A percentile compares a stretch with the other conserved stretches of the same genome.
Conservation (phyloP, 2,329 filamentous ascomycete species). For the Paracorniculantispora psalliotae region DNA sequence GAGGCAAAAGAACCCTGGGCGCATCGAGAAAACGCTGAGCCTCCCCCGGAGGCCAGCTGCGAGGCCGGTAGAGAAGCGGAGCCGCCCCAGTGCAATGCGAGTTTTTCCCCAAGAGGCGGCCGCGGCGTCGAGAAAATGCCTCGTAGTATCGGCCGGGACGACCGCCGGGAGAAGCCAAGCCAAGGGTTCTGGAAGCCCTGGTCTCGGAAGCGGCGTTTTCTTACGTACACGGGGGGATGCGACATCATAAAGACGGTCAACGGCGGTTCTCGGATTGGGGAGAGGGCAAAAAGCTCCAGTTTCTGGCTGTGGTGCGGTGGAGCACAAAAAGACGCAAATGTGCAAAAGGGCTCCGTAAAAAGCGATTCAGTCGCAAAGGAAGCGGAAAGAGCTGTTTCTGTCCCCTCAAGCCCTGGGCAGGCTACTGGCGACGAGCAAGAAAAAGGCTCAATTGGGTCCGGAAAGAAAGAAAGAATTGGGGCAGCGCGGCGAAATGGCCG, state of each 20-base stretch:
- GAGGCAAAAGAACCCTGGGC: conserved; percentile 9
- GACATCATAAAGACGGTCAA: conserved; percentile 14
- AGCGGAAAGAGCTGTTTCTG: background rate
- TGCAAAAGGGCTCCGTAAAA: conserved; percentile 6
- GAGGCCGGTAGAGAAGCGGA: conserved; percentile 3
- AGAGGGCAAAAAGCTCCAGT: background rate
- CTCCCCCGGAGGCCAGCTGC: conserved; percentile 11
- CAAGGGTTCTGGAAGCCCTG: conserved; percentile 9
- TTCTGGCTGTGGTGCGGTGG: background rate
- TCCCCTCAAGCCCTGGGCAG: no score
- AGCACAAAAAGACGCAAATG: background rate
- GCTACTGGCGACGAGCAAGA: background rate
- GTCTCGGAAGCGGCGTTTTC: conserved; percentile 11
- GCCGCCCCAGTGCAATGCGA: background rate
- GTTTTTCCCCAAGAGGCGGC: background rate
- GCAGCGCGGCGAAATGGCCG: conserved; percentile 12
- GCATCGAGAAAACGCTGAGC: conserved; percentile 11
- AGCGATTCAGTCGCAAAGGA: conserved; percentile 7
- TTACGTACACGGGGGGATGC: conserved; percentile 10
- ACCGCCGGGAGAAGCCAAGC: conserved; percentile 6
- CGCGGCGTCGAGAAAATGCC: conserved; percentile 13
- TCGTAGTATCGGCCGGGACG: conserved; percentile 10
- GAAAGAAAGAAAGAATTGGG: conserved; percentile 4
- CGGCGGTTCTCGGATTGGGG: conserved; percentile 14
- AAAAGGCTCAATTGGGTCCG: conserved; percentile 1